Base-by-base conservation (phyloP, 768 basidiomycete species). In the Artomyces pyxidatus region DNA sequence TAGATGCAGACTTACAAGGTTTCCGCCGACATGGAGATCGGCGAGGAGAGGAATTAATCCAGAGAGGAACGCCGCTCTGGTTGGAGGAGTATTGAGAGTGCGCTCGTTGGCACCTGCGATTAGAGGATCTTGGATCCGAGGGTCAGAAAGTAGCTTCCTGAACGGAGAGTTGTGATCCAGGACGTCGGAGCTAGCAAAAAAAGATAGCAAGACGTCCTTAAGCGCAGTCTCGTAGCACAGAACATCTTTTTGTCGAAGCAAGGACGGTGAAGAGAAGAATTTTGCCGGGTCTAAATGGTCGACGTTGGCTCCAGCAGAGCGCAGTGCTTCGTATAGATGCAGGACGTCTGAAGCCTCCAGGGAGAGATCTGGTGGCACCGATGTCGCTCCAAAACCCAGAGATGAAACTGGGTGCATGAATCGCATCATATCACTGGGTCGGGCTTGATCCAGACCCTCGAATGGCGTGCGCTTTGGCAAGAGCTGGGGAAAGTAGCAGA, bases 391-490 rank as follows among this genome's bases (percentile, higher is more conserved):
- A 39, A 78, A 76, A 2, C 75, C 71, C n/a, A 87, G 67, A 49
- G 80, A 64, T 0, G 76, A 67, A 40, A 85, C 71, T 0, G 85
- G 85, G 56, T 87, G 85, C 3, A 87, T 63, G 55, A 77, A 81
- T n/a, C 71, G 61, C 51, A 73, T 62, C 26, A 74, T 68, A 12
- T 61, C 59, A 0, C 72, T 74, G 21, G 68, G 60, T 50, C 63
- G 47, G 53, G 75, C 63, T 0, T 63, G 44, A 11, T 59, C 43
- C 25, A 81, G 58, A 11, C 74, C 71, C 32, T 45, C 53, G 63
- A 74, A 78, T 14, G 17, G 40, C 19, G 45, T 19, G 1, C 57
- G 45, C 7, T 49, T 47, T 41, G 53, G 52, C 10, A 62, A 59
- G 17, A 68, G 54, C 23, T 65, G 51, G 1, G 72, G 61, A 29